phyloP scores from a whole-genome alignment of 768 basidiomycete species.

The Tylopilus plumbeoviolaceoides region DNA sequence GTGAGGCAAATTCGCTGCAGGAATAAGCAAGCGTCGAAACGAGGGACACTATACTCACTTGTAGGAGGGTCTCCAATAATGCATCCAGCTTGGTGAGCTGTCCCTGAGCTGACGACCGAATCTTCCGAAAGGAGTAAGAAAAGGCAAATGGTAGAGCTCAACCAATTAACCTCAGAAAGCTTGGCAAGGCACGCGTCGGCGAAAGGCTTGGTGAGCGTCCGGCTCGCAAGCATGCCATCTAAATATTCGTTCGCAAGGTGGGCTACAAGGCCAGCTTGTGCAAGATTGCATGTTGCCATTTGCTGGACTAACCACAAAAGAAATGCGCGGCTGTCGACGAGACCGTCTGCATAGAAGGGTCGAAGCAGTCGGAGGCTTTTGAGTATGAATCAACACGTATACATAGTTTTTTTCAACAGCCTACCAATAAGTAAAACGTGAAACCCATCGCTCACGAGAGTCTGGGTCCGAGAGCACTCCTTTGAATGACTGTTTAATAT shows the following conservation, averaged over 20 bases:
- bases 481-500: constrained; percentile 83
- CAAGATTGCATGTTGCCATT: constrained; percentile 72
- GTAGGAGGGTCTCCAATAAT: constrained; percentile 53
- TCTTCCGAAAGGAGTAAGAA: constrained; percentile 37
- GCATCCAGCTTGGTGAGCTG: constrained; percentile 51
- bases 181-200: constrained; percentile 67
- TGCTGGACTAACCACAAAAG: constrained; percentile 78
- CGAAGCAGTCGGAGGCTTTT: constrained; percentile 65
- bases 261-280: constrained; percentile 73
- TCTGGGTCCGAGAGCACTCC: constrained; percentile 72
- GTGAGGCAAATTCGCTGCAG: constrained; percentile 62
- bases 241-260: constrained; percentile 79
- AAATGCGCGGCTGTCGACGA: constrained; percentile 76
- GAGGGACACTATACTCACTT: constrained; percentile 40
- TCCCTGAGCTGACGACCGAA: constrained; percentile 51
- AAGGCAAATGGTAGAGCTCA: background rate
- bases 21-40: constrained; percentile 1
- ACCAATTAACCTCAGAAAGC: constrained; percentile 53
- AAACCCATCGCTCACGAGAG: constrained; percentile 70
- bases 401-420: constrained; percentile 3
- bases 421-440: constrained; percentile 76
- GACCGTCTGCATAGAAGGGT: constrained; percentile 74
- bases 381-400: constrained; percentile 2
- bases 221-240: constrained; percentile 59
- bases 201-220: constrained; percentile 67